Evolutionary conservation across 345 rosid genomes (phyloP), one percentile per base, ranked within the genome.

Genomic region (Populus deltoides): DNA sequence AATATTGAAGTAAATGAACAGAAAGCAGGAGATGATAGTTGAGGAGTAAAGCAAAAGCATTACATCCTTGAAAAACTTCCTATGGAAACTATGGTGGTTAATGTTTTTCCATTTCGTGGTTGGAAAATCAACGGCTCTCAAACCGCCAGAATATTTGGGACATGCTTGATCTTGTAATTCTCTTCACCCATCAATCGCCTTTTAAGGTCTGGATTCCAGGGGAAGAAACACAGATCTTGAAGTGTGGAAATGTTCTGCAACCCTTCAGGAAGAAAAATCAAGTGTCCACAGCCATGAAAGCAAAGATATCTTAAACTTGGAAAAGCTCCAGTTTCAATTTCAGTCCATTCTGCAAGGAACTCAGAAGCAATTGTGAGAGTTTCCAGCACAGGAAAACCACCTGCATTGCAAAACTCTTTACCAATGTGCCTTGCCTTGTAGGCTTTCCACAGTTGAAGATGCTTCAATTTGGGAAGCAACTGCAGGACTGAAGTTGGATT

Each of bases 351-450:
- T 6, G 35, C 35, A 5, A 33, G 73, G 41, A 55, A 53, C 3
- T 0, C 0, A 8, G 77, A 73, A 39, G 8, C 57, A 78, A 79
- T 79, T 17, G 2, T 36, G 55, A 79, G 77, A 38, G 35, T 35
- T 66, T 73, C 33, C 29, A 73, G 39, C 61, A 38, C 61, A 0
- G 45, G 57, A 20, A 65, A 79, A 31, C 77, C 77, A 10, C 81
- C 77, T n/a, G 68, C 77, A 31, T 55, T 15, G 31, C 81, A 73
- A 22, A 79, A 79, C 18, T 79, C 81, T 8, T 72, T 67, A 7
- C 77, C 73, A 53, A 79, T 79, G 25, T 6, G 65, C 57, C 38
- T 78, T 17, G 41, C 81, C 13, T 61, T 72, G 66, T 51, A 65
- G 71, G 73, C 81, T 10, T 53, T 0, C 18, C 68, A 38, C 12